A percentile compares a stretch with the other conserved stretches of the same genome.
These are phyloP conservation scores for Linnemannia hyalina DNA, from an alignment of 192 early-diverging fungal species.

Conservation along the genomic window DNA sequence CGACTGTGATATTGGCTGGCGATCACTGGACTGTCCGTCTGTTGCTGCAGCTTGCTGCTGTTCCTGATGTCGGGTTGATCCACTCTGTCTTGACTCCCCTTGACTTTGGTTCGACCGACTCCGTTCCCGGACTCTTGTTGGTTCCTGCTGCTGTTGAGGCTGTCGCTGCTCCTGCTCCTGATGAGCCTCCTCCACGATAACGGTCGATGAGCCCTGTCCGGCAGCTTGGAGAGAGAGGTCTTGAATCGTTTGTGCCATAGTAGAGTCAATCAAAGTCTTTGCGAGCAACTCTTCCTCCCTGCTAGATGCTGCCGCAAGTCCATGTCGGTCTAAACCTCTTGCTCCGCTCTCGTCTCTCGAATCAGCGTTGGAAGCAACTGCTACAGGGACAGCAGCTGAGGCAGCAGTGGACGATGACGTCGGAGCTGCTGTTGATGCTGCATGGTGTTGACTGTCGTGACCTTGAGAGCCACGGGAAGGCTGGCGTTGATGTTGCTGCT, in stretches of 20 bases:
- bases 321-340: not conserved
- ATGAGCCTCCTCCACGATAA: not conserved
- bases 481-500: not conserved
- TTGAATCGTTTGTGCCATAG: conserved; percentile 30
- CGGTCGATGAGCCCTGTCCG: not conserved
- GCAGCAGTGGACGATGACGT: not conserved
- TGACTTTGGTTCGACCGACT: conserved; percentile 5
- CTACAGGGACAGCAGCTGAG: conserved; percentile 9
- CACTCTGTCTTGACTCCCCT: not conserved
- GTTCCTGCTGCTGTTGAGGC: not conserved
- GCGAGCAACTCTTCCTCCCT: conserved; percentile 37
- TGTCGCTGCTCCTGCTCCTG: not conserved
- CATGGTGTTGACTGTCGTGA: not conserved
- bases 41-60: not conserved
- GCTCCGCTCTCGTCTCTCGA: not conserved
- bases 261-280: conserved; percentile 39
- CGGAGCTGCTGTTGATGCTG: not conserved
- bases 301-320: not conserved
- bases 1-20: not conserved
- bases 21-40: not conserved
- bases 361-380: not conserved
- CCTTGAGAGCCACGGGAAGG: not conserved
- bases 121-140: not conserved
- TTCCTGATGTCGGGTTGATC: conserved; percentile 3
- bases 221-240: conserved; percentile 14